Conservation (phyloP, 2,329 filamentous ascomycete genomes). For the Trichoderma afroharzianum region DNA sequence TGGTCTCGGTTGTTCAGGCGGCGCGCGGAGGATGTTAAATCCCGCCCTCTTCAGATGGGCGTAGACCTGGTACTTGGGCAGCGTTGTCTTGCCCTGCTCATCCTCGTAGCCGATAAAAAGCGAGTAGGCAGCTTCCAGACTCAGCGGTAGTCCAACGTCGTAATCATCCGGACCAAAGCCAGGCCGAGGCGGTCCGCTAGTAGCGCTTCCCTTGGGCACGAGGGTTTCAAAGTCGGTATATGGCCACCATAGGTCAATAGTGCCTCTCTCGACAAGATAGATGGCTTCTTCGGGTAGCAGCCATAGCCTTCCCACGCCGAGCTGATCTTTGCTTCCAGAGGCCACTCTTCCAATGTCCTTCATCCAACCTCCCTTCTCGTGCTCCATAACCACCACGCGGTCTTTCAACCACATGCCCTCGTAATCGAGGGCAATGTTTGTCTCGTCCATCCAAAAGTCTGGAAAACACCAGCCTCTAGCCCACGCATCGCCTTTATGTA, state of each 20-base stretch:
- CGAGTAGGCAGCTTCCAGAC: conserved; percentile 85
- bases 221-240: conserved; percentile 47
- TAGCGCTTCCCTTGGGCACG: conserved; percentile 36
- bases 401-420: conserved; percentile 38
- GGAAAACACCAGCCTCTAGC: conserved; percentile 72
- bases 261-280: conserved; percentile 84
- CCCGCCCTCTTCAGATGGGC: conserved; percentile 77
- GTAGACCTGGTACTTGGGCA: conserved; percentile 88
- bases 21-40: conserved; percentile 74
- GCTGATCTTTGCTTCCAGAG: conserved; percentile 51
- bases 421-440: conserved; percentile 21
- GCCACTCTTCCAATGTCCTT: conserved; percentile 69
- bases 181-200: conserved; percentile 19
- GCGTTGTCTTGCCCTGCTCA: conserved; percentile 55
- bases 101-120: conserved; percentile 71
- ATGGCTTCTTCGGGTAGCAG: conserved; percentile 87
- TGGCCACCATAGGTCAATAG: conserved; percentile 83
- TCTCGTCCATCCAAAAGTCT: conserved; percentile 44
- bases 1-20: conserved; percentile 26
- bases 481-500: conserved; percentile 65
- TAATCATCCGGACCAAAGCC: conserved; percentile 40
- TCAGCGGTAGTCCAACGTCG: conserved; percentile 73
- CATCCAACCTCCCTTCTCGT: conserved; percentile 67
- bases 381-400: conserved; percentile 64
- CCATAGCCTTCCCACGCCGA: conserved; percentile 67